Evolutionary conservation across 495 filamentous ascomycete genomes (phyloP), one percentile per base, ranked within the genome.

Genomic region (Penicillium parvum): DNA sequence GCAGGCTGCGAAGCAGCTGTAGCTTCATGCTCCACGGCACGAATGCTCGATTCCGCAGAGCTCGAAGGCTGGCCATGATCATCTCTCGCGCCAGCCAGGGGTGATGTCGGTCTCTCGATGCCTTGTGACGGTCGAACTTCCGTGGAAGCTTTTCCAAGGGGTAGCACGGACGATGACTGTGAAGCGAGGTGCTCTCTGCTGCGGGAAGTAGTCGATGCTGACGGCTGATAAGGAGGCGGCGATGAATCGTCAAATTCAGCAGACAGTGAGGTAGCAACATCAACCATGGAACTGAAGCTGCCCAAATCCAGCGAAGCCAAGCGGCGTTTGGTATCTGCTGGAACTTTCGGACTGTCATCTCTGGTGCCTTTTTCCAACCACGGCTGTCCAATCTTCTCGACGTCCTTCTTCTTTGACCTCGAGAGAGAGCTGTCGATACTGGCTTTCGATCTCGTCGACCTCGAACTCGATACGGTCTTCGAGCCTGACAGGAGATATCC

Each of bases 341-440:
- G 16, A 14, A 14, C 37, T 22, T 19, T 57, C 39, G 15, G 42
- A 30, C 14, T 49, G 29, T 64, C 51, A 7, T 47, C 48, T 19
- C 58, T 59, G 26, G 57, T 56, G 11, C 53, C 57, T 30, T 58
- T 59, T 20, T 53, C 57, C 38, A 73, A 37, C 69, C 67, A 71
- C 28, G 65, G 65, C 43, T 58, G 65, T 15, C 67, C 69, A 37
- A 68, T 69, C 26, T 45, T 58, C 47, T 72, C 65, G 8, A 72
- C 58, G 35, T 71, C 67, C 21, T 47, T 47, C 43, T 51, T 61
- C 37, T 59, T 60, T 0, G 69, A 68, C 40, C 29, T 64, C 1
- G 63, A 65, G 25, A 53, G 45, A 23, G 32, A 37, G 5, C 48
- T 36, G 3, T 53, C 54, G 12, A 29, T 29, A 40, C 37, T 41